Base-by-base conservation (phyloP, 768 basidiomycete genomes). In the Gloeophyllum trabeum region DNA sequence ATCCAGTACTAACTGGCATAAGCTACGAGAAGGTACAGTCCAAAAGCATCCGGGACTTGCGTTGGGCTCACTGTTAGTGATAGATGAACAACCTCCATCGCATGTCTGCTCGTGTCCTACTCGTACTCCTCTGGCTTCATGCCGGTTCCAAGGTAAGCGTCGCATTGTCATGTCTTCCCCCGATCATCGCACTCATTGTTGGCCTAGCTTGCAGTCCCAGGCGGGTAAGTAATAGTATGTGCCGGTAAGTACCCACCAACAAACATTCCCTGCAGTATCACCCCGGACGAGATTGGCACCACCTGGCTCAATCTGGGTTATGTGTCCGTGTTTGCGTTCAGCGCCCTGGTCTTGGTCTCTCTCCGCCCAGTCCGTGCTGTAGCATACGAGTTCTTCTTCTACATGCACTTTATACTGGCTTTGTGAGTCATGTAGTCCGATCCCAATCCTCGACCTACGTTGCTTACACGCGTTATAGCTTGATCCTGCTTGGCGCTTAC, bases 51-150 rank as follows among this genome's bases (percentile, higher is more conserved):
- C 16, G 35, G 14, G 19, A 2, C 4, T 21, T 21, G 16, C 13
- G n/a, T 12, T n/a, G n/a, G n/a, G n/a, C n/a, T n/a, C n/a, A n/a
- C n/a, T n/a, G n/a, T n/a, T n/a, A n/a, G n/a, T n/a, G n/a, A n/a
- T 32, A 51, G 50, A 20, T 51, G 14, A 49, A 49, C 36, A 37
- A 49, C 14, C 19, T 51, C 7, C 50, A 51, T 43, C 44, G 50
- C 10, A 44, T 43, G 10, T 35, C 41, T 14, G 48, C 45, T 4
- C 42, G 50, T 20, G 36, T 28, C 18, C 26, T 49, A 6, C 20
- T 51, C 5, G 21, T 51, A 13, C 14, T 50, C 39, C 28, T 18
- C 39, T 46, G 14, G 36, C 16, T 18, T n/a, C 24, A 13, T 22
- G 18, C 6, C 43, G 39, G 45, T 6, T 44, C 37, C 37, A 36